Base-by-base conservation (phyloP, 2,329 filamentous ascomycete genomes). In the Ophiobolus disseminans region DNA sequence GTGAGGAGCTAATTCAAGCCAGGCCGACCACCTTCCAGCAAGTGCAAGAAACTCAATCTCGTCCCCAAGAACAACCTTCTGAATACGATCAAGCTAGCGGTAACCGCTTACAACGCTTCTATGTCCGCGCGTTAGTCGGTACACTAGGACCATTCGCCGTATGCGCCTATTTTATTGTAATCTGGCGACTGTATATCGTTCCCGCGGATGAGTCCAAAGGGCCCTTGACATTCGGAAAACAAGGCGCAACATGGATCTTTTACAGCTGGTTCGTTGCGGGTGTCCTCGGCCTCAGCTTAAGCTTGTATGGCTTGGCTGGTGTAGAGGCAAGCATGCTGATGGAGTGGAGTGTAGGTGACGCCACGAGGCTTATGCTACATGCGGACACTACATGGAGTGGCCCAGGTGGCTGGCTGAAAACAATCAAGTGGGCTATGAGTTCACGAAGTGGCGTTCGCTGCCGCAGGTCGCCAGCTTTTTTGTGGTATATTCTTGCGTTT, bases 61-160 rank as follows among this genome's bases (percentile, higher is more conserved):
- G n/a, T n/a, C n/a, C n/a, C n/a, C n/a, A n/a, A n/a, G n/a, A n/a
- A n/a, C n/a, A n/a, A n/a, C n/a, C n/a, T n/a, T n/a, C n/a, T n/a
- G n/a, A 62, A 57, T 64, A 37, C 61, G 60, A 45, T 58, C 62
- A 49, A 55, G 38, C 22, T 30, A 31, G 28, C 20, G 38, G 45
- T 16, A 16, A 38, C 13, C 21, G 14, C 4, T 42, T 52, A 3
- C 45, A 31, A 11, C 36, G 26, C 6, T 52, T 50, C 25, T 47
- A 47, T 11, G 44, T 49, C 6, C 48, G 53, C 5, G 25, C 45
- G 3, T 16, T 39, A 21, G 45, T 55, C 10, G 48, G 48, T 16
- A 17, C 42, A 2, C 36, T 55, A 13, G 48, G 42, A 22, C 53
- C 53, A 1, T 3, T 45, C 1, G 13, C 50, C 5, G 48, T 55